These are phyloP conservation scores for Saitozyma podzolica DNA, from an alignment of 768 basidiomycete species.

Conservation along the genomic window DNA sequence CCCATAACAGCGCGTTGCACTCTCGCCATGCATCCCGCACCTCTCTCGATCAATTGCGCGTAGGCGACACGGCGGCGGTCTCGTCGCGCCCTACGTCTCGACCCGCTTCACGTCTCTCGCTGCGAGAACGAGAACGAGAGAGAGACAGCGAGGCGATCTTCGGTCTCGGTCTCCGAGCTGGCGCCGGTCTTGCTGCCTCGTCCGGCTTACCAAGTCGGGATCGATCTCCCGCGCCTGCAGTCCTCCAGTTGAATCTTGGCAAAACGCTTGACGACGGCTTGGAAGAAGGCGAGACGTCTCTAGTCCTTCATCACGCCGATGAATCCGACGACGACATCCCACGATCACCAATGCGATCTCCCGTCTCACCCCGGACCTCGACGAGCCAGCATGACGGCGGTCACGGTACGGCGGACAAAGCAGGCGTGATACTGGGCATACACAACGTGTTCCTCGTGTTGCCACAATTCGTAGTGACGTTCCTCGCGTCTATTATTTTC, in stretches of 20 bases:
- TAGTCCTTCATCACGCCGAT: conserved; percentile 21
- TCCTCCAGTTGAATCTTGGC: neutral
- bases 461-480: conserved; percentile 91
- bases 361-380: neutral
- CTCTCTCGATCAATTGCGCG: neutral
- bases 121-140: neutral
- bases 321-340: conserved; percentile 1
- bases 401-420: conserved; percentile 64
- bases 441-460: conserved; percentile 93
- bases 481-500: conserved; percentile 79
- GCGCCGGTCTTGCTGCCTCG: too few species aligned
- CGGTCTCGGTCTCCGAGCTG: too few species aligned
- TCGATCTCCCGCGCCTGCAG: too few species aligned
- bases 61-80: neutral
- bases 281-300: conserved; percentile 13
- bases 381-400: neutral
- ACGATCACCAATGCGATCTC: conserved; percentile 7
- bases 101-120: neutral
- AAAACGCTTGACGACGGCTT: conserved; percentile 11
- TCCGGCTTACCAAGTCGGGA: too few species aligned
- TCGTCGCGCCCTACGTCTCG: conserved; percentile 3
- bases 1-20: too few species aligned
- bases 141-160: too few species aligned
- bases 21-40: too few species aligned
- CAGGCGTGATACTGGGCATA: conserved; percentile 88